A percentile compares a stretch with the other conserved stretches of the same genome.
phyloP scores from a whole-genome alignment of 1,284 basidiomycete species.

The Rhodotorula sp. region DNA sequence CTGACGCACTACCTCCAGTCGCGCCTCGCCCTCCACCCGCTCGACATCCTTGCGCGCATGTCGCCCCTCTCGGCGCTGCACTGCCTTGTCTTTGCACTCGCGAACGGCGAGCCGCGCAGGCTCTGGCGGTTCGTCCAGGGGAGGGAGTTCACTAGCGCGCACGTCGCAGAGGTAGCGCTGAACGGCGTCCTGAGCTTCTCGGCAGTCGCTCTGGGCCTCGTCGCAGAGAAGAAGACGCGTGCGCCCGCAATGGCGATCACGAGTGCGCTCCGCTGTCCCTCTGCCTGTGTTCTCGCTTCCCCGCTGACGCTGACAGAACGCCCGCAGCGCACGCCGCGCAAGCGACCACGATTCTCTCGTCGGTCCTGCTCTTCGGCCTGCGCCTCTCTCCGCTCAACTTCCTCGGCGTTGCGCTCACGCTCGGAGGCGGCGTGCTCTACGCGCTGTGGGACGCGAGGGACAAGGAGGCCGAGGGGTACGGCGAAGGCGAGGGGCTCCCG shows the following conservation, averaged over 20 bases:
- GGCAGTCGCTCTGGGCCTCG: slow-evolving; percentile 22
- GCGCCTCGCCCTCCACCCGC: slow-evolving; percentile 24
- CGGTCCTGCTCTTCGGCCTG: slow-evolving; percentile 34
- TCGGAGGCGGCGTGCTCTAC: slow-evolving; percentile 37
- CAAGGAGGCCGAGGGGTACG: background rate
- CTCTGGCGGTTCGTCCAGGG: slow-evolving; percentile 21
- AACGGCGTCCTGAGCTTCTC: slow-evolving; percentile 35
- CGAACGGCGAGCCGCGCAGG: slow-evolving; percentile 29
- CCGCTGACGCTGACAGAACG: background rate
- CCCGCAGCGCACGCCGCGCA: slow-evolving; percentile 34
- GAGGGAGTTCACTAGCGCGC: slow-evolving; percentile 22
- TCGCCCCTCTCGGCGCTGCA: slow-evolving; percentile 28
- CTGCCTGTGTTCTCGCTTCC: background rate
- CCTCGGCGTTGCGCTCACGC: slow-evolving; percentile 36
- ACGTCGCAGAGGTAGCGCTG: slow-evolving; percentile 25
- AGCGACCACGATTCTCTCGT: slow-evolving; percentile 36
- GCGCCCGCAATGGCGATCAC: slow-evolving; percentile 33
- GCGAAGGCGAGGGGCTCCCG: background rate
- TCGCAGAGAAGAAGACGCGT: slow-evolving; percentile 33
- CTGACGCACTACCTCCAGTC: slow-evolving; percentile 32
- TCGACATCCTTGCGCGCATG: slow-evolving; percentile 35
- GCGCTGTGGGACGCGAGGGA: slow-evolving; percentile 36
- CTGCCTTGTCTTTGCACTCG: slow-evolving; percentile 32
- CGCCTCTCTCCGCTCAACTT: slow-evolving; percentile 35
- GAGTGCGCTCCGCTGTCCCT: slow-evolving; percentile 9